Evolutionary conservation across 1,284 basidiomycete species (phyloP), one percentile per base, ranked within the genome.

Genomic region (Anthracocystis walkeri): DNA sequence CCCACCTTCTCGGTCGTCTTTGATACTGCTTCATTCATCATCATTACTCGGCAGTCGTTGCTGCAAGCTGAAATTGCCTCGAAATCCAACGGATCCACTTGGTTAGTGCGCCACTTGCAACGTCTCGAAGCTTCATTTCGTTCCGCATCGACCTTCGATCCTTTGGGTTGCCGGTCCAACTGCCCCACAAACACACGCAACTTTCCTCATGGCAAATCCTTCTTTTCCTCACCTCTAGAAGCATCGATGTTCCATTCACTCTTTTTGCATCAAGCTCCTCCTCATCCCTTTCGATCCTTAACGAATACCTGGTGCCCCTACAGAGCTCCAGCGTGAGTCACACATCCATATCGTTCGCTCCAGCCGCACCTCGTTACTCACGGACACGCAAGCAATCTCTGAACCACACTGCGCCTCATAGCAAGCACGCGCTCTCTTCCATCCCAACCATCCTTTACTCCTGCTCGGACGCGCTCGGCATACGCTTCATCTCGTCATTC

Each of bases 121-220:
- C 31, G 33, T 38, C 42, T 52, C 31, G 35, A 42, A 53, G 29
- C 51, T 58, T 66, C 58, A 66, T 60, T 60, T 66, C n/a, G 20
- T 25, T 55, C 35, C 42, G 41, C 23, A 14, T 57, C 64, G 64
- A 56, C 20, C 27, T 16, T 66, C 58, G 53, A 56, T 45, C 25
- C 20, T 27, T 27, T 35, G 42, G 10, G 27, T 33, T 66, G 41
- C 38, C 41, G 53, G 41, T 46, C 27, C 27, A 21, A 20, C 20
- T 31, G 53, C 44, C 48, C 48, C 58, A 56, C 52, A 50, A 42
- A 40, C 53, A 57, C 40, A 5, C 31, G 16, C 40, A n/a, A 33
- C 40, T 10, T 33, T 38, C 18, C 25, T 8, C 16, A 14, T 23
- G 20, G 25, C 25, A 18, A 16, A 18, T 35, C 57, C 42, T 50